A percentile compares a stretch with the other conserved stretches of the same genome.
Conservation (phyloP, 371 early-diverging fungal species). For the Dinochytrium kinnereticum region DNA sequence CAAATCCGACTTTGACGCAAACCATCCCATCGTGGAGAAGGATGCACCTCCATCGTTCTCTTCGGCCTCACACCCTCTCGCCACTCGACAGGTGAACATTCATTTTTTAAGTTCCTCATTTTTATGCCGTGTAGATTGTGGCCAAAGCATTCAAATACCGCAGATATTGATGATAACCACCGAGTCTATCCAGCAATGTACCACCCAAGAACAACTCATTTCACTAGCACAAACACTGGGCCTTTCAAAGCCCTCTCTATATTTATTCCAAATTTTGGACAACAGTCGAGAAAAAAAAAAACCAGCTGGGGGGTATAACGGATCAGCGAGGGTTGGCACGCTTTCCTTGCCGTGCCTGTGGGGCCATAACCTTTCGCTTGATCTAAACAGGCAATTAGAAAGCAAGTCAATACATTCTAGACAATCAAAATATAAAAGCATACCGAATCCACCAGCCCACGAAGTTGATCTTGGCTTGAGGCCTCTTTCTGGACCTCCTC, state of each 20-base stretch:
- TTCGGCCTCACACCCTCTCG: slow-evolving; percentile 22
- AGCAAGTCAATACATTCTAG: too few relatives aligned
- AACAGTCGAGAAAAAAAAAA: too few relatives aligned
- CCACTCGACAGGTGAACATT: slow-evolving; percentile 33
- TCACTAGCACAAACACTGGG: too few relatives aligned
- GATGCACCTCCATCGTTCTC: slow-evolving; percentile 31
- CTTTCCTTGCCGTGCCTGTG: background rate
- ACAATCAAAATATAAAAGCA: background rate
- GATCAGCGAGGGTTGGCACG: background rate
- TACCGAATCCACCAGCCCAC: slow-evolving; percentile 20
- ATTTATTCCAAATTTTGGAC: too few relatives aligned
- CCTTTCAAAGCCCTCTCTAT: too few relatives aligned
- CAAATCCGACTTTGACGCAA: slow-evolving; percentile 19
- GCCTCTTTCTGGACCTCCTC: background rate
- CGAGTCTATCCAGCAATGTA: background rate
- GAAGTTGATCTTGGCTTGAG: slow-evolving; percentile 7
- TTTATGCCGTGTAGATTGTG: slow-evolving; percentile 26
- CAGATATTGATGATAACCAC: slow-evolving; percentile 15
- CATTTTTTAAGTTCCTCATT: background rate
- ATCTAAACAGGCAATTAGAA: background rate
- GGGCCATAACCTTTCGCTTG: background rate
- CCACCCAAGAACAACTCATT: too few relatives aligned
- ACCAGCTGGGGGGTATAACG: too few relatives aligned
- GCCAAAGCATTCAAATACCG: slow-evolving; percentile 41
- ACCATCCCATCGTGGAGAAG: slow-evolving; percentile 22